Evolutionary conservation across 306 rosid species (phyloP), one percentile per base, ranked within the genome.

Genomic region (Prunus armeniaca): DNA sequence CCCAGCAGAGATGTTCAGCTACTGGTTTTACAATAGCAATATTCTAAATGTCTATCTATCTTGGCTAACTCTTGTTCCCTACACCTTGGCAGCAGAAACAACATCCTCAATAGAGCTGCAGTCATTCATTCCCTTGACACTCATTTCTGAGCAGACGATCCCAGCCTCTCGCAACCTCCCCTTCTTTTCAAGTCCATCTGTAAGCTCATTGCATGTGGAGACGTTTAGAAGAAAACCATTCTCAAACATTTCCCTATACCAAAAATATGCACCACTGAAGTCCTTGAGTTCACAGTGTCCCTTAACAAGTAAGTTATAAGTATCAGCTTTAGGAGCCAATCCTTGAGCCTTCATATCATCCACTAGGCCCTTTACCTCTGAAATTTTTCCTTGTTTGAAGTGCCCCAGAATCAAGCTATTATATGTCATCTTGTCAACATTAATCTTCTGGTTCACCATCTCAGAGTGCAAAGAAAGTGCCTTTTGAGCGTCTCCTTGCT

Each of bases 341-440:
- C 92, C 91, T 80, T 85, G 84, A 65, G 75, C 92, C 87, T 88
- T 91, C 97, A 93, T 91, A 46, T 93, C 89, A 75, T 81, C 75
- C 17, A 93, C 81, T 55, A 91, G 68, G 60, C 70, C 82, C 76
- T 81, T 88, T 28, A 84, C 82, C 79, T 84, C 93, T 50, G 84
- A 83, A 54, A 81, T 70, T 82, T 79, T 86, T 77, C 79, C 72
- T 76, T 82, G 91, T 79, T 83, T 84, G 38, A 89, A 79, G 65
- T 80, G 82, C 50, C 85, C 97, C 32, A 91, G 83, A 86, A 93
- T 93, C 84, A 93, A 87, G 84, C 89, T 82, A 80, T 89, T 89
- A 86, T 91, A 91, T 22, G 96, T 89, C 85, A 81, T 91, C 82
- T 83, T 93, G 86, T 91, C 97, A 2, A 80, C 66, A 41, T 63